These are phyloP conservation scores for Caloboletus firmus DNA, from an alignment of 1,284 basidiomycete genomes.

Conservation along the genomic window DNA sequence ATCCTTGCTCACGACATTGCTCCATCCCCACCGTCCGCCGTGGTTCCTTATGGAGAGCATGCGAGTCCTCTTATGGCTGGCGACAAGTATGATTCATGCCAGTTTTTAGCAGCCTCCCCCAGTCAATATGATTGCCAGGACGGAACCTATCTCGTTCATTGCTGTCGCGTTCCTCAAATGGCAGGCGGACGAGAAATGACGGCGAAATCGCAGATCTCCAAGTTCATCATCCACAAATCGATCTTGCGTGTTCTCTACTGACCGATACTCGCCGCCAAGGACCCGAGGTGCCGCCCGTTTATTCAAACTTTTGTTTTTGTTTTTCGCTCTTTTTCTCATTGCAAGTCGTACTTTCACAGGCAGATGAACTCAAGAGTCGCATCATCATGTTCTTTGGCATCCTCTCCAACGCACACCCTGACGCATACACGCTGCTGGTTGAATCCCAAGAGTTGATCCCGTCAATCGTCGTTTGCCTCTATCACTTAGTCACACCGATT, in stretches of 20 bases:
- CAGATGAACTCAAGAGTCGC: slow-evolving; percentile 42
- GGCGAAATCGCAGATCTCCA: slow-evolving; percentile 24
- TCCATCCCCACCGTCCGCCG: slow-evolving; percentile 49
- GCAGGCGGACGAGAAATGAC: slow-evolving; percentile 11
- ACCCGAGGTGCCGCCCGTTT: slow-evolving; percentile 40
- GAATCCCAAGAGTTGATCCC: slow-evolving; percentile 58
- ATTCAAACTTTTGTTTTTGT: background rate
- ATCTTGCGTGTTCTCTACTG: slow-evolving; percentile 52
- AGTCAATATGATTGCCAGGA: slow-evolving; percentile 34
- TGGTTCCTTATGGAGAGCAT: slow-evolving; percentile 49
- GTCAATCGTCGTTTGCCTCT: slow-evolving; percentile 56
- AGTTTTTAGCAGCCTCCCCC: slow-evolving; percentile 16
- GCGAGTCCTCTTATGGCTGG: slow-evolving; percentile 53
- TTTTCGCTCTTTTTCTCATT: background rate
- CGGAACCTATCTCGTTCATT: slow-evolving; percentile 42
- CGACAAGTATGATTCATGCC: slow-evolving; percentile 48
- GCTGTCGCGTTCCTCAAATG: slow-evolving; percentile 29
- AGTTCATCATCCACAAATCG: slow-evolving; percentile 48
- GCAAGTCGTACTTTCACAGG: slow-evolving; percentile 29
- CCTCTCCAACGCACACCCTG: slow-evolving; percentile 52
- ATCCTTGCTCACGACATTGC: slow-evolving; percentile 47
- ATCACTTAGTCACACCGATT: slow-evolving; percentile 50
- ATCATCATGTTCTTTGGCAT: slow-evolving; percentile 59
- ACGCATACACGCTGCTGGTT: slow-evolving; percentile 49
- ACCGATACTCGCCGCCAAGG: slow-evolving; percentile 45